These are phyloP conservation scores for Corchorus capsularis DNA, from an alignment of 345 rosid species.

Conservation along the genomic window DNA sequence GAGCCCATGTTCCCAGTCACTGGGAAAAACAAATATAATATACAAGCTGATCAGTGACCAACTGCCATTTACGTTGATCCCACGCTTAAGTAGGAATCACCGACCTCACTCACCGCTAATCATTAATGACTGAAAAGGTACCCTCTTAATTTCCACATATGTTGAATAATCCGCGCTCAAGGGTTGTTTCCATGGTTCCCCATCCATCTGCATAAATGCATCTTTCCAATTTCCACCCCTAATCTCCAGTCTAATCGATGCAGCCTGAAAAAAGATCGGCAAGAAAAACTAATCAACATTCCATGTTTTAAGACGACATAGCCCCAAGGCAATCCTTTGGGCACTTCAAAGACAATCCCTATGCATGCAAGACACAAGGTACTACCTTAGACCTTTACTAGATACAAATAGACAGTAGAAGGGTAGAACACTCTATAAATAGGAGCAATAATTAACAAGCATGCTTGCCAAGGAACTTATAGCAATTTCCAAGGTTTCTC, in stretches of 20 bases:
- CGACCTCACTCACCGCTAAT: slow-evolving; percentile 53
- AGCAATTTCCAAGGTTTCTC: background rate
- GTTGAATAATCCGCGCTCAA: slow-evolving; percentile 70
- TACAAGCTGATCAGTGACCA: slow-evolving; percentile 19
- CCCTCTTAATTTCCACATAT: slow-evolving; percentile 76
- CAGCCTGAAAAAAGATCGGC: slow-evolving; percentile 51
- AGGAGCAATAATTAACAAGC: background rate
- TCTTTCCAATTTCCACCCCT: slow-evolving; percentile 90
- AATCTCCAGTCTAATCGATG: slow-evolving; percentile 81
- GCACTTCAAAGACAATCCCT: background rate
- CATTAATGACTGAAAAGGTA: slow-evolving; percentile 72
- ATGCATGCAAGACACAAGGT: background rate
- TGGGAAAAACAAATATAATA: slow-evolving; percentile 15
- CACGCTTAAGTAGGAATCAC: background rate
- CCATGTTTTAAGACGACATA: background rate
- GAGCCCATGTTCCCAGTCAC: slow-evolving; percentile 1
- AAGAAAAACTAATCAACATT: background rate
- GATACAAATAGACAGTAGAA: background rate
- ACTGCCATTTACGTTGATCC: slow-evolving; percentile 6
- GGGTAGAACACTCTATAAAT: background rate
- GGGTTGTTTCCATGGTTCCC: slow-evolving; percentile 96
- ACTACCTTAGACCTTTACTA: background rate
- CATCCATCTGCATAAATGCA: slow-evolving; percentile 97
- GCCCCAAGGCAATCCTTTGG: background rate
- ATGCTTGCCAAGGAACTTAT: background rate